Conservation (phyloP, 2,329 filamentous ascomycete species). For the Aspergillus japonicus region DNA sequence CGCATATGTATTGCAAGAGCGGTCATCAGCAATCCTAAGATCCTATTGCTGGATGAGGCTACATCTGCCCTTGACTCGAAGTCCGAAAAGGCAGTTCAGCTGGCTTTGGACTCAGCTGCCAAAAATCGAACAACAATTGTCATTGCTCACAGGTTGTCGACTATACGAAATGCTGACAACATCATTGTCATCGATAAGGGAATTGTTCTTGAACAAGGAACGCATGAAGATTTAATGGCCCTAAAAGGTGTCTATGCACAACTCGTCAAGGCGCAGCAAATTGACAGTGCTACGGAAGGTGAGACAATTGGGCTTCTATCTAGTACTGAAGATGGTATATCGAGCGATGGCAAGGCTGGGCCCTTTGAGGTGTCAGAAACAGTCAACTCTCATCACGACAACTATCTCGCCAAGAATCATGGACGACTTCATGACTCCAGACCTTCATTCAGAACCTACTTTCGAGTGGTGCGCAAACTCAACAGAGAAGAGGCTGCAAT, state of each 20-base stretch:
- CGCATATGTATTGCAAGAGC: conserved; percentile 82
- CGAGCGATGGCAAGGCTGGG: neutral
- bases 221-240: conserved; percentile 39
- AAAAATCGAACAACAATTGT: conserved; percentile 45
- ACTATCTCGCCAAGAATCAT: neutral
- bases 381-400: neutral
- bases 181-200: conserved; percentile 46
- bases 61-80: conserved; percentile 84
- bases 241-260: conserved; percentile 38
- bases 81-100: conserved; percentile 80
- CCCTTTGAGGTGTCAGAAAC: neutral
- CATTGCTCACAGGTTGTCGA: conserved; percentile 47
- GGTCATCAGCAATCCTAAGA: conserved; percentile 74
- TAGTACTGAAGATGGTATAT: neutral
- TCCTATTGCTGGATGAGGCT: conserved; percentile 85
- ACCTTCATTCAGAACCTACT: neutral
- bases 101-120: conserved; percentile 71
- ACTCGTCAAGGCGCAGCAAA: conserved; percentile 45
- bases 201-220: conserved; percentile 44
- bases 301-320: neutral
- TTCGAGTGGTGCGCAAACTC: neutral
- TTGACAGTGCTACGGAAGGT: neutral
- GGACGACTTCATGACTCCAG: neutral
- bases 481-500: neutral
- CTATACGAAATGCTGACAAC: conserved; percentile 43